Percentiles rank a stretch among this genome's conserved stretches.
Evolutionary conservation across 371 early-diverging fungal species (phyloP).

Genomic region (Batkoa obscura): DNA sequence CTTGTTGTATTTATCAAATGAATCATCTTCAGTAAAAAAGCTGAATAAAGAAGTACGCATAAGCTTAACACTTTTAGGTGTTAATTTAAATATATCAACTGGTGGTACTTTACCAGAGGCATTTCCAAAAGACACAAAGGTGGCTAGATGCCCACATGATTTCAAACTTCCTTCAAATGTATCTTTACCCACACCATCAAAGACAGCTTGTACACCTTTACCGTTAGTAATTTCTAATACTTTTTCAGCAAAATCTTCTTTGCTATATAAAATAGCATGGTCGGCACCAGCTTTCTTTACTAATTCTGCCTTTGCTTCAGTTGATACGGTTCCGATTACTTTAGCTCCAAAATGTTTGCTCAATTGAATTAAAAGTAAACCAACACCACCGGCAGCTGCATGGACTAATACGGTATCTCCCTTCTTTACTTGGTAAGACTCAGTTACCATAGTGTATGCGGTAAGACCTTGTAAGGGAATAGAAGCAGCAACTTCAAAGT

Average conservation of each 20-base stretch:
- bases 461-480: constrained; percentile 55
- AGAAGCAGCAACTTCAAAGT: constrained; percentile 44
- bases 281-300: constrained; percentile 58
- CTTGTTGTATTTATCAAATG: constrained; percentile 34
- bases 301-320: constrained; percentile 53
- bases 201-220: constrained; percentile 66
- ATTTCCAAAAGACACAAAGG: constrained; percentile 80
- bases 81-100: constrained; percentile 38
- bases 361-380: constrained; percentile 54
- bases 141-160: constrained; percentile 54
- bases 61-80: constrained; percentile 49
- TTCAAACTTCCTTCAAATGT: constrained; percentile 63
- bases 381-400: constrained; percentile 87
- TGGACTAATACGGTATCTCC: constrained; percentile 70
- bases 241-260: constrained; percentile 33
- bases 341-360: constrained; percentile 56
- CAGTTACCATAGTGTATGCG: constrained; percentile 52
- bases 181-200: constrained; percentile 79
- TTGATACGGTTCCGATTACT: constrained; percentile 81
- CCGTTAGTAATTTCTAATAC: constrained; percentile 36
- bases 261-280: constrained; percentile 50
- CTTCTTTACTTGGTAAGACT: constrained; percentile 48
- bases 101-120: constrained; percentile 73
- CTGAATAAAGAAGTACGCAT: constrained; percentile 57
- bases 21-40: constrained; percentile 45